Evolutionary conservation across 2,329 filamentous ascomycete species (phyloP).

Genomic region (Colletotrichum abscissum): DNA sequence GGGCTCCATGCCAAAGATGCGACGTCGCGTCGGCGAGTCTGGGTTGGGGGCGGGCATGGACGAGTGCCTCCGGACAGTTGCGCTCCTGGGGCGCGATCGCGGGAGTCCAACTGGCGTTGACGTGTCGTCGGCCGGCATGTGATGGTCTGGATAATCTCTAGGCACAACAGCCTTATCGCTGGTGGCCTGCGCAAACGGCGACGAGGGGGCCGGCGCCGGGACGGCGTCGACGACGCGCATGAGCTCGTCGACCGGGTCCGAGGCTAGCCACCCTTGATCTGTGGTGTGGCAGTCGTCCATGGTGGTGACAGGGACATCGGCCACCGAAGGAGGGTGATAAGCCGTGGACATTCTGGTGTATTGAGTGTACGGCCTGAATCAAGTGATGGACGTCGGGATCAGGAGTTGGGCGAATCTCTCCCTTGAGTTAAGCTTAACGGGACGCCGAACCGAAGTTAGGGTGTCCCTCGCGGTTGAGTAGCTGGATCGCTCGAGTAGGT

Average conservation of each 20-base stretch:
- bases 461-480: background rate
- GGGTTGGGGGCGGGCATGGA: constrained; percentile 4
- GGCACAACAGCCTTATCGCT: constrained; percentile 11
- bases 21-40: background rate
- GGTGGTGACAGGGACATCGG: background rate
- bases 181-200: background rate
- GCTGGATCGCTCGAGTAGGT: too few species aligned
- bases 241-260: constrained; percentile 13
- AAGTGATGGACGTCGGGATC: background rate
- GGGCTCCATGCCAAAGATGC: background rate
- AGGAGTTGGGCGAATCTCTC: background rate
- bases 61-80: constrained; percentile 27
- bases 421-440: background rate
- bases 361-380: background rate
- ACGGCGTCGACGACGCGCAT: constrained; percentile 9
- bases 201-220: background rate
- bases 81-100: constrained; percentile 29
- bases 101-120: constrained; percentile 10
- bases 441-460: background rate
- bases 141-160: constrained; percentile 8
- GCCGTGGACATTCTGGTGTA: constrained; percentile 10
- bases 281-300: background rate
- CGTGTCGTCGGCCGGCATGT: constrained; percentile 27
- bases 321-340: constrained; percentile 24
- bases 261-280: constrained; percentile 24